Conservation (phyloP, 371 early-diverging fungal genomes). For the Blakeslea trispora region DNA sequence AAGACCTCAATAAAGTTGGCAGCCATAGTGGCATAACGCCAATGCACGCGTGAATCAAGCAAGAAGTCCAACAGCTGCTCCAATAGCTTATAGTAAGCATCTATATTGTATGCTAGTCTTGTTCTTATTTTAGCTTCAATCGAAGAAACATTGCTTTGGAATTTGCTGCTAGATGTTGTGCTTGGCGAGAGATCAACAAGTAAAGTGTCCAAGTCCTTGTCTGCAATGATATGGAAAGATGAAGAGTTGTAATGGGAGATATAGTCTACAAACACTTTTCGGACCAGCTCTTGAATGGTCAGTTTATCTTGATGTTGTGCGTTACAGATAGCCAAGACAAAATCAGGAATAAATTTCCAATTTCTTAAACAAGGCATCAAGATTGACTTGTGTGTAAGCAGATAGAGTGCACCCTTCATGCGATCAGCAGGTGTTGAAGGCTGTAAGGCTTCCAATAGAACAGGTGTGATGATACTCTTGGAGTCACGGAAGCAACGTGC, state of each 20-base stretch:
- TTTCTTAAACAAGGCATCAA: constrained; percentile 62
- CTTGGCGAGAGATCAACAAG: constrained; percentile 13
- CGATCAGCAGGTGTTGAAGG: constrained; percentile 53
- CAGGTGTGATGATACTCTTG: constrained; percentile 58
- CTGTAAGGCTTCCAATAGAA: constrained; percentile 59
- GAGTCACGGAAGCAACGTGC: constrained; percentile 60
- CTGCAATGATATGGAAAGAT: constrained; percentile 41
- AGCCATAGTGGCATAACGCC: constrained; percentile 81
- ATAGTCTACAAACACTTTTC: constrained; percentile 67
- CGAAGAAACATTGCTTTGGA: constrained; percentile 19
- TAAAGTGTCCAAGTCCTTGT: constrained; percentile 22
- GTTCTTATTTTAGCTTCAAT: constrained; percentile 25
- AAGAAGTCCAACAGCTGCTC: constrained; percentile 46
- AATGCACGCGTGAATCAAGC: constrained; percentile 66
- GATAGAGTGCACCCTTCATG: constrained; percentile 81
- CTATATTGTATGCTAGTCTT: constrained; percentile 24
- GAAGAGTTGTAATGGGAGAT: constrained; percentile 48
- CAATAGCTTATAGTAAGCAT: constrained; percentile 32
- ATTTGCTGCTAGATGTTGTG: constrained; percentile 11
- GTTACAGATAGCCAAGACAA: constrained; percentile 61
- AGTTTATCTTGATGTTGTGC: constrained; percentile 84
- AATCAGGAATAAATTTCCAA: constrained; percentile 65
- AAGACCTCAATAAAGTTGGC: constrained; percentile 74
- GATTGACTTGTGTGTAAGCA: constrained; percentile 57
- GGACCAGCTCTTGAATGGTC: constrained; percentile 71